phyloP scores from a whole-genome alignment of 306 rosid genomes.

The Casuarina cunninghamiana region DNA sequence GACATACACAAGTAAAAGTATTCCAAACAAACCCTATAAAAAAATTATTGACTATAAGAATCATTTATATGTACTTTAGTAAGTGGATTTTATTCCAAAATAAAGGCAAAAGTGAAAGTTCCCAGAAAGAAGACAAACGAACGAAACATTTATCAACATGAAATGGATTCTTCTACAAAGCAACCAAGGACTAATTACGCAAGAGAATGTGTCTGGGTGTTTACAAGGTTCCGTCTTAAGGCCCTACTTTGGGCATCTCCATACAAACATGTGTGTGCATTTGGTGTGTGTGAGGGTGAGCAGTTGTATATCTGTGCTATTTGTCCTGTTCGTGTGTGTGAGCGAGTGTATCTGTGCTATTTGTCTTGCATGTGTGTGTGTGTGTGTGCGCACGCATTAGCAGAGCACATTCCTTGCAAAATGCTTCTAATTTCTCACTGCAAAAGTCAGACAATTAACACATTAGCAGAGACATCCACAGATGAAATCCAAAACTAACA shows the following conservation, averaged over 20 bases:
- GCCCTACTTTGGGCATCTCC: background rate
- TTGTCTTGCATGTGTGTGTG: too few relatives aligned
- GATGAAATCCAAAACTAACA: background rate
- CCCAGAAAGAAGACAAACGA: background rate
- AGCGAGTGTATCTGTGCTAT: background rate
- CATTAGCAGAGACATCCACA: background rate
- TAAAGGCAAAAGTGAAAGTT: background rate
- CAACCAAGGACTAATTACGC: too few relatives aligned
- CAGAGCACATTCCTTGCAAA: too few relatives aligned
- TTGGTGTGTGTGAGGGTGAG: too few relatives aligned
- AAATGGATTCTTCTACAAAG: too few relatives aligned
- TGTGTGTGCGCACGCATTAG: background rate
- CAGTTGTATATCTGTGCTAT: too few relatives aligned
- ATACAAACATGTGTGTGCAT: background rate
- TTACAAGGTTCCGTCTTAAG: background rate
- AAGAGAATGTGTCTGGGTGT: background rate
- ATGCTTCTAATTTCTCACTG: background rate
- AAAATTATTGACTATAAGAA: conserved; percentile 16
- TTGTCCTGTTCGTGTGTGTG: too few relatives aligned
- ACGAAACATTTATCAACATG: too few relatives aligned
- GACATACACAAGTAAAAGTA: conserved; percentile 64
- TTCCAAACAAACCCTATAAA: conserved; percentile 79
- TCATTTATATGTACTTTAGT: background rate
- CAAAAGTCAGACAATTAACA: background rate
- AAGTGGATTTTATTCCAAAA: background rate